Conservation (phyloP, 495 filamentous ascomycete genomes). For the Hypoxylon fuscum region DNA sequence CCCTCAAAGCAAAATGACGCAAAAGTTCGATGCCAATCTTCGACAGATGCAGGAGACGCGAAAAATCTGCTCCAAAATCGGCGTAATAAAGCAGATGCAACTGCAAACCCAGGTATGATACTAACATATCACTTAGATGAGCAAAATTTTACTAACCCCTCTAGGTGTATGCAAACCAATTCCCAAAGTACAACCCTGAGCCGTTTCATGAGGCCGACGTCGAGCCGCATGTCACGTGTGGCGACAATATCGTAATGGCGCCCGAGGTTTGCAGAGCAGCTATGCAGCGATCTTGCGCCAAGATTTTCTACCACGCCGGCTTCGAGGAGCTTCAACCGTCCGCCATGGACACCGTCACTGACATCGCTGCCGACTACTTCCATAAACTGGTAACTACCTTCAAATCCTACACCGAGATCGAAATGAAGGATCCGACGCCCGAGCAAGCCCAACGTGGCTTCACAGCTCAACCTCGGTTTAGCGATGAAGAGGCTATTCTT, state of each 20-base stretch:
- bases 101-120: constrained; percentile 86
- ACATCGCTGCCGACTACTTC: constrained; percentile 91
- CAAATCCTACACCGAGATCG: constrained; percentile 82
- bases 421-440: constrained; percentile 65
- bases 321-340: constrained; percentile 98
- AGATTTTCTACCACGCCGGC: constrained; percentile 95
- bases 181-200: constrained; percentile 94
- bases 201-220: constrained; percentile 88
- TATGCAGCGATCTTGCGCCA: constrained; percentile 87
- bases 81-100: constrained; percentile 99
- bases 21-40: constrained; percentile 88
- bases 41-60: constrained; percentile 95
- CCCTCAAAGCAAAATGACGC: constrained; percentile 78
- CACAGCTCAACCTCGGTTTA: constrained; percentile 69
- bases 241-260: constrained; percentile 86
- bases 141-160: constrained; percentile 24
- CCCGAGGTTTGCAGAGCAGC: constrained; percentile 81
- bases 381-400: constrained; percentile 80
- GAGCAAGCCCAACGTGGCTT: constrained; percentile 27
- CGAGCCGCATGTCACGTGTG: constrained; percentile 83
- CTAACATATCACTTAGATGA: neutral
- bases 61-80: constrained; percentile 94
- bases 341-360: constrained; percentile 88
- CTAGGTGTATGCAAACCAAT: constrained; percentile 97
- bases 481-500: constrained; percentile 81